Base-by-base conservation (phyloP, 116 monocot genomes). In the Cymodocea nodosa region DNA sequence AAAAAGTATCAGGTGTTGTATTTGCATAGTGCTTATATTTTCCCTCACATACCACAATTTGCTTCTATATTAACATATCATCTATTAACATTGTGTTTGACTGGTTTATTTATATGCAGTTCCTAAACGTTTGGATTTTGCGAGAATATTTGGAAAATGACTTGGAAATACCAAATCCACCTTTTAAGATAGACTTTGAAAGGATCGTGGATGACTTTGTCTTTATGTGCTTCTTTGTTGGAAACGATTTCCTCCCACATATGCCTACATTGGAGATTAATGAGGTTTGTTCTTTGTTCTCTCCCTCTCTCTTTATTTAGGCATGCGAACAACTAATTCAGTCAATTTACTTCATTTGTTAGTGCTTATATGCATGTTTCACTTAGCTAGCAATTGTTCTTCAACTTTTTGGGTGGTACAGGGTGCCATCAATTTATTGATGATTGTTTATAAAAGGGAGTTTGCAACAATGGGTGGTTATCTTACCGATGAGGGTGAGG, bases 161-260 rank as follows among this genome's bases (percentile, higher is more conserved):
- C 36, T 79, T 98, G 73, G 50, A 75, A 68, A 89, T 92, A 71
- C 39, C 56, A 37, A 74, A 89, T 79, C 80, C 82, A 23, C 87
- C 89, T 50, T 92, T 84, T 77, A 35, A 78, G 60, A 70, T 85
- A 68, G 73, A 85, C 60, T 81, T 99, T 65, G 99, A 99, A 71
- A 79, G 99, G 8, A 34, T 99, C 49, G 60, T 99, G 65, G 99
- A 99, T 74, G 99, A 99, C 73, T 99, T 99, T 67, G 87, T 99
- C 6, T 99, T 99, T 70, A 59, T 99, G 60, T 99, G 99, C 56
- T 99, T 99, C 71, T 92, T 99, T 78, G 89, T 89, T 68, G 99
- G 99, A 62, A 99, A 99, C 78, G 99, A 99, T 60, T 99, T 99
- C 77, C 84, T 99, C 0, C 99, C 99, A 3, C 99, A 99, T 55